Evolutionary conservation across 768 basidiomycete genomes (phyloP).

Genomic region (Leccinum imitatum): DNA sequence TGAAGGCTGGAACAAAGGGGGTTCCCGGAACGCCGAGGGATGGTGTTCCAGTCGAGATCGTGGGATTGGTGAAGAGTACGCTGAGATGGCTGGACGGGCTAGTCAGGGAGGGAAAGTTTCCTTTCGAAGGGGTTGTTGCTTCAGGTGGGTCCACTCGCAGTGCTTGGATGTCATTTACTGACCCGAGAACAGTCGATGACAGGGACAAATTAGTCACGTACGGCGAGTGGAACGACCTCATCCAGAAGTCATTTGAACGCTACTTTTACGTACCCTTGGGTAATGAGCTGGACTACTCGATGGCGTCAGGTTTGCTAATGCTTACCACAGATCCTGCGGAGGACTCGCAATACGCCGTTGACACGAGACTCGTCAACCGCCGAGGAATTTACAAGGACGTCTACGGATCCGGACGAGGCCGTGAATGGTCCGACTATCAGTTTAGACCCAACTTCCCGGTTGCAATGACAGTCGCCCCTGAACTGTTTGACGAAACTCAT

Average conservation of each 20-base stretch:
- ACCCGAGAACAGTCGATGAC: slow-evolving; percentile 58
- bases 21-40: slow-evolving; percentile 95
- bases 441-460: slow-evolving; percentile 91
- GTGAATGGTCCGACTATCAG: slow-evolving; percentile 98
- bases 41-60: slow-evolving; percentile 95
- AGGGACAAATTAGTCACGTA: slow-evolving; percentile 73
- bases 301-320: slow-evolving; percentile 2
- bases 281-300: slow-evolving; percentile 28
- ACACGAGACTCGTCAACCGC: slow-evolving; percentile 73
- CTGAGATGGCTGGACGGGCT: slow-evolving; percentile 83
- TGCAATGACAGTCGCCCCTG: slow-evolving; percentile 96
- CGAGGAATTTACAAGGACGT: slow-evolving; percentile 99
- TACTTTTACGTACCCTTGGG: slow-evolving; percentile 87
- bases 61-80: slow-evolving; percentile 89
- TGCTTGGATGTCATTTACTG: not conserved
- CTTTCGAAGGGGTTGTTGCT: slow-evolving; percentile 85
- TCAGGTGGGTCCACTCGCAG: slow-evolving; percentile 52
- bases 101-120: slow-evolving; percentile 66
- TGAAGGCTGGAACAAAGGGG: slow-evolving; percentile 90
- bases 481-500: slow-evolving; percentile 80
- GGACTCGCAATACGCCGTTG: slow-evolving; percentile 69
- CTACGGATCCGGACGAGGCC: slow-evolving; percentile 79
- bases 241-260: slow-evolving; percentile 86
- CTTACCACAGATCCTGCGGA: slow-evolving; percentile 57
- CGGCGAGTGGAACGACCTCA: slow-evolving; percentile 82